Base-by-base conservation (phyloP, 1,139 yeast genomes). In the Pneumocystis murina region DNA sequence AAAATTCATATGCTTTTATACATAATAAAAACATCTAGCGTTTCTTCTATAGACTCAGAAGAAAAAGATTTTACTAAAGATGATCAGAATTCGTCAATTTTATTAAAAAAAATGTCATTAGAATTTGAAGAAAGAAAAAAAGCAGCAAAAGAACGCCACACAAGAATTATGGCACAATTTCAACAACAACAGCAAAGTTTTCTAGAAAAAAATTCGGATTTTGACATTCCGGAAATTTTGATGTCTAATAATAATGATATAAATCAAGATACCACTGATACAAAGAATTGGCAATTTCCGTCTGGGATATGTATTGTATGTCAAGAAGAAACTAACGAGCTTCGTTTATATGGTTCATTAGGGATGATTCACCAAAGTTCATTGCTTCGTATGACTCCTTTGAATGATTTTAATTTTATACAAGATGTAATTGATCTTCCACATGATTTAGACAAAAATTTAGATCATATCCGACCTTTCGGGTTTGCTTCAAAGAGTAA, bases 251-350 rank as follows among this genome's bases (percentile, higher is more conserved):
- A 68, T 33, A 68, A 72, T 36, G 58, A 30, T 33, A 36, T 36
- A 16, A 62, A 40, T 2, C 68, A 61, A 5, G 65, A 59, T 2
- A 64, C 48, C 1, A 65, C 39, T 8, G 63, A 16, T 58, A 77
- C 77, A 75, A 79, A 75, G 1, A 74, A 70, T 1, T 87, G 95
- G 95, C 76, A 76, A 55, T 89, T 82, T 70, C 95, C 96, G 0
- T 86, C 84, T 58, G 85, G 85, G 55, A 86, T 84, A 66, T 92
- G 98, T 72, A 85, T 91, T 57, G 78, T 92, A 39, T 92, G 98
- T 72, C 95, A 91, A 69, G 89, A 88, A 82, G 85, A 90, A 0
- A 80, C 84, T 2, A 82, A 80, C 33, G 80, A 81, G 14, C 82
- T 82, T 33, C 90, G 87, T 12, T 82, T 88, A 0, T 89, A 86